Evolutionary conservation across 139 green algal genomes (phyloP), one percentile per base, ranked within the genome.

Genomic region (Asterochloris erici): DNA sequence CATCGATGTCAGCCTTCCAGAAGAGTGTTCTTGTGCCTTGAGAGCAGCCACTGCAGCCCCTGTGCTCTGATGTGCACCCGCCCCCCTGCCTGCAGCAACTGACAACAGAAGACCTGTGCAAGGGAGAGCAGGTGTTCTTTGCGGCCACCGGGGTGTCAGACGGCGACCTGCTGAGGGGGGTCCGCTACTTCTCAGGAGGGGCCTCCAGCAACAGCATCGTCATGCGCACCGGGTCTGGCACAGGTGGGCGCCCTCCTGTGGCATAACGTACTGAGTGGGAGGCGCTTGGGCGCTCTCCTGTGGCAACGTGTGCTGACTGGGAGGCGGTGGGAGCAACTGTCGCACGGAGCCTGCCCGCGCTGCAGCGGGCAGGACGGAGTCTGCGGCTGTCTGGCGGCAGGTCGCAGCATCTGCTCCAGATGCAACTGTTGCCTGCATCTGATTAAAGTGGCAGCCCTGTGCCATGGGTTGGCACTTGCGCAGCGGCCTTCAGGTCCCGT

Each of bases 111-210:
- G 88, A 92, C 73, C 85, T 92, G 24, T 89, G 84, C 66, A 66
- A 62, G 19, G 87, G 89, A 12, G 78, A 89, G 77, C 69, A 91
- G 78, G 85, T 94, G 11, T 97, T 96, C 81, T 97, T 97, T 87
- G 93, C 93, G 4, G 92, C 90, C 38, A 97, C 94, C 9, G 94
- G 94, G 10, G 92, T 97, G 38, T 92, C 84, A 28, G 92, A 96
- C 82, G 91, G 94, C 14, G 90, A 96, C 81, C 81, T 97, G 74
- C 77, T 97, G 29, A 66, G 84, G 10, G 94, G 94, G 9, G 91
- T 95, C 82, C 87, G 90, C n/a, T 91, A 88, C 79, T 88, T 81
- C 74, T 76, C 70, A 38, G 90, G 90, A 24, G 94, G 93, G 29
- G 92, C 93, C 15, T 85, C 88, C 23, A 95, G 91, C 77, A 92